These are phyloP conservation scores for Rosellinia necatrix DNA, from an alignment of 2,329 filamentous ascomycete genomes.

Conservation along the genomic window DNA sequence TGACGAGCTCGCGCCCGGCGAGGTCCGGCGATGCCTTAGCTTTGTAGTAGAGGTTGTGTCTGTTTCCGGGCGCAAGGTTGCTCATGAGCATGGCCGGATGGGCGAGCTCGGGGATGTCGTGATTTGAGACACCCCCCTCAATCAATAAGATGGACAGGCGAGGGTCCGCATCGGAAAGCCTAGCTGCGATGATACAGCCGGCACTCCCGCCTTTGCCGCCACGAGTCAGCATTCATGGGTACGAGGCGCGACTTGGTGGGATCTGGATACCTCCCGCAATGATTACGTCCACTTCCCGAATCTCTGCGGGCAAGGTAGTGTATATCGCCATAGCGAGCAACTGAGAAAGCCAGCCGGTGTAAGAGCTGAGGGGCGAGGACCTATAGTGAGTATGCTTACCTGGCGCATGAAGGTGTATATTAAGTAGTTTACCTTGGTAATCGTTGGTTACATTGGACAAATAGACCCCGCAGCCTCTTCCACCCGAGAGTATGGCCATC, in stretches of 20 bases:
- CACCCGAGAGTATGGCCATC: no score
- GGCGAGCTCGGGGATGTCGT: conserved; percentile 5
- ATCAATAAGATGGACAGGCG: conserved; percentile 27
- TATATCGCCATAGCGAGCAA: conserved; percentile 32
- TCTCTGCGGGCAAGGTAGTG: conserved; percentile 19
- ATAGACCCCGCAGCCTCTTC: no score
- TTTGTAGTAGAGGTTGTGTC: conserved; percentile 50
- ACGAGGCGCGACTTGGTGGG: background rate
- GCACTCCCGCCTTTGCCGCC: conserved; percentile 30
- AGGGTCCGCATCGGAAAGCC: conserved; percentile 25
- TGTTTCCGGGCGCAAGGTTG: conserved; percentile 52
- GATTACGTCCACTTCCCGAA: conserved; percentile 35
- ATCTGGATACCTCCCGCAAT: conserved; percentile 35
- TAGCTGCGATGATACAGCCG: conserved; percentile 24
- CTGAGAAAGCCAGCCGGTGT: no score
- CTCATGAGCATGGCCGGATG: conserved; percentile 55
- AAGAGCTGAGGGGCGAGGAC: no score
- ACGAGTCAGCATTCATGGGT: no score
- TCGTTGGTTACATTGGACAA: no score
- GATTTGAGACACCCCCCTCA: conserved; percentile 23
- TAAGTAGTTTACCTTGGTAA: no score
- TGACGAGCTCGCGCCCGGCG: conserved; percentile 47
- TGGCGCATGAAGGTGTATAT: no score
- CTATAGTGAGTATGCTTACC: no score
- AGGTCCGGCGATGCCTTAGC: conserved; percentile 35